A percentile compares a stretch with the other conserved stretches of the same genome.
phyloP scores from a whole-genome alignment of 2,329 filamentous ascomycete genomes.

The Microdochium trichocladiopsis region DNA sequence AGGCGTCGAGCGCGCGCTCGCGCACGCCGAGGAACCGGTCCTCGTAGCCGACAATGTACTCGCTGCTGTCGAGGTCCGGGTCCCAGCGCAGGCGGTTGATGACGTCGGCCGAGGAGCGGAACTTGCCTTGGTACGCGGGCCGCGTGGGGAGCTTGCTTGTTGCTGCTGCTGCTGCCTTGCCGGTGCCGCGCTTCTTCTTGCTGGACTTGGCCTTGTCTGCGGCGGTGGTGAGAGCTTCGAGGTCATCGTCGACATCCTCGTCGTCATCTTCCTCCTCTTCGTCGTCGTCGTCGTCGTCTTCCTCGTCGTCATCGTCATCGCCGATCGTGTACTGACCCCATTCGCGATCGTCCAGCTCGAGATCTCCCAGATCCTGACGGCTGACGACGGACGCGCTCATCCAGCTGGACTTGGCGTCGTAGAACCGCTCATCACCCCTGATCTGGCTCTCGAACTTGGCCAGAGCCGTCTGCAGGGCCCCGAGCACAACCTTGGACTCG shows the following conservation, averaged over 20 bases:
- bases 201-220: slow-evolving; percentile 10
- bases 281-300: slow-evolving; percentile 30
- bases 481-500: slow-evolving; percentile 32
- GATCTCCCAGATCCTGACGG: slow-evolving; percentile 27
- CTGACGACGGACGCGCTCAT: slow-evolving; percentile 33
- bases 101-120: slow-evolving; percentile 51
- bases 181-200: slow-evolving; percentile 5
- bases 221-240: too few species aligned
- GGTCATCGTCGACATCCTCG: slow-evolving; percentile 15
- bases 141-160: slow-evolving; percentile 11
- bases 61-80: slow-evolving; percentile 37
- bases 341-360: slow-evolving; percentile 37
- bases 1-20: slow-evolving; percentile 46
- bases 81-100: slow-evolving; percentile 56
- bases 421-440: slow-evolving; percentile 36
- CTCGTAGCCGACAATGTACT: slow-evolving; percentile 54
- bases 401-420: slow-evolving; percentile 41
- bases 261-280: slow-evolving; percentile 22
- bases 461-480: slow-evolving; percentile 34
- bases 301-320: slow-evolving; percentile 29
- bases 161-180: too few species aligned
- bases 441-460: slow-evolving; percentile 42
- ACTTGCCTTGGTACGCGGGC: slow-evolving; percentile 31
- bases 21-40: slow-evolving; percentile 49
- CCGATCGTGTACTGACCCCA: slow-evolving; percentile 39